A percentile compares a stretch with the other conserved stretches of the same genome.
Evolutionary conservation across 805 yeast genomes (phyloP).

Genomic region (Kodamaea sagamina): DNA sequence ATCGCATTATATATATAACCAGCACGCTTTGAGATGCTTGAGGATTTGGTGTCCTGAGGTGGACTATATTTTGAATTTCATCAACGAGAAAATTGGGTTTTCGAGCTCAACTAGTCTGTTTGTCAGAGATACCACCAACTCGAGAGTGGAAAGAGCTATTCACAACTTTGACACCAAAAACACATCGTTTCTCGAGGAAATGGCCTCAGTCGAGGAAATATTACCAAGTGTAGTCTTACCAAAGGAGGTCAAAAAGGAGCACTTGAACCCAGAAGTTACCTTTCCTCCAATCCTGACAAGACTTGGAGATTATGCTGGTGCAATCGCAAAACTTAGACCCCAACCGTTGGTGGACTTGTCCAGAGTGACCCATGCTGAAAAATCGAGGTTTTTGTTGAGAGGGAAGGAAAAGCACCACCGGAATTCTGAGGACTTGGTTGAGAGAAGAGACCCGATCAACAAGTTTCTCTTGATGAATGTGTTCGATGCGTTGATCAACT

Average conservation of each 20-base stretch:
- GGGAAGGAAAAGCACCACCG: not conserved
- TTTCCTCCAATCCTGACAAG: slow-evolving; percentile 35
- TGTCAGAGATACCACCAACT: slow-evolving; percentile 7
- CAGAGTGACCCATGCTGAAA: slow-evolving; percentile 25
- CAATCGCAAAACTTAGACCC: slow-evolving; percentile 1
- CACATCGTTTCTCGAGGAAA: not conserved
- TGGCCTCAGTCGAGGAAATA: slow-evolving; percentile 5
- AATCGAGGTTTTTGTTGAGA: not conserved
- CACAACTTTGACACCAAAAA: not conserved
- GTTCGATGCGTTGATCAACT: slow-evolving; percentile 31
- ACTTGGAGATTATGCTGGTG: not conserved
- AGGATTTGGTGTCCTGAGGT: slow-evolving; percentile 39
- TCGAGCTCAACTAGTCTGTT: not conserved
- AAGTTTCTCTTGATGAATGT: slow-evolving; percentile 32
- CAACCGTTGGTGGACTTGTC: slow-evolving; percentile 35
- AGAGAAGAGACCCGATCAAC: slow-evolving; percentile 26
- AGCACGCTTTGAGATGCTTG: slow-evolving; percentile 33
- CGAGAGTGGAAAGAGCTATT: slow-evolving; percentile 3
- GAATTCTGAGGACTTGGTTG: not conserved
- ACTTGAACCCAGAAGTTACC: slow-evolving; percentile 30
- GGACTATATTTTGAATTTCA: slow-evolving; percentile 14
- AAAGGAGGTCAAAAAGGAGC: slow-evolving; percentile 12
- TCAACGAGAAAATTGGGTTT: not conserved
- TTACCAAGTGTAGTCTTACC: slow-evolving; percentile 18
- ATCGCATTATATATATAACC: slow-evolving; percentile 33